Base-by-base conservation (phyloP, 106 monocot genomes). In the Platanthera zijinensis region DNA sequence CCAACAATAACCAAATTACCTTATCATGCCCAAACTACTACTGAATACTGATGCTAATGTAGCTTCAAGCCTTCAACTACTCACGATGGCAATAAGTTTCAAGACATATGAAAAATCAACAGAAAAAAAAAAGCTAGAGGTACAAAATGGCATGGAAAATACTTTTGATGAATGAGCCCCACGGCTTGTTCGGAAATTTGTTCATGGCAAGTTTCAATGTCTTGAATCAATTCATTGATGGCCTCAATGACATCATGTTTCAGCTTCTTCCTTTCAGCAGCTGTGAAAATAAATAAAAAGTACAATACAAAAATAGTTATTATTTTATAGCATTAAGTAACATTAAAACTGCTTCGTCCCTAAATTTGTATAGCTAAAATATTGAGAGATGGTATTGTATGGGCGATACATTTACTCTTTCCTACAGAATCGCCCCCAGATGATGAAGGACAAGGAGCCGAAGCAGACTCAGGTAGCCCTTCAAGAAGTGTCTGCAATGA, bases 111-210 rank as follows among this genome's bases (percentile, higher is more conserved):
- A 11, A 68, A 68, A 68, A 11, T 68, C 10, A 68, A 68, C 2
- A 13, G 39, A 39, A 45, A 10, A 5, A 32, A 12, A 68, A 2
- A 39, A 39, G 1, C 1, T 45, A 68, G 46, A 68, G 21, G 22
- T 62, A 62, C 18, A 21, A 62, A 62, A 22, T 50, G 12, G 14
- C 15, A 78, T 54, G 79, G 46, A 72, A 78, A 13, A 14, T 97
- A 91, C 97, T 97, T 97, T 77, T 97, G 97, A 74, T 97, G 97
- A 82, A 97, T 97, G 69, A 88, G 97, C 82, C 94, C 97, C 75
- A 97, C 91, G 48, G 97, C 94, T 84, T 94, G 97, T 80, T 93
- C 97, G 67, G 97, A 94, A 76, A 97, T 94, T 76, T 83, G 84
- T 64, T 97, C 97, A 79, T 91, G 90, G 80, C 97, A 94, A 74